Evolutionary conservation across 352 stramenopile species (phyloP), one percentile per base, ranked within the genome.

Genomic region (Thalassiosira hispida): DNA sequence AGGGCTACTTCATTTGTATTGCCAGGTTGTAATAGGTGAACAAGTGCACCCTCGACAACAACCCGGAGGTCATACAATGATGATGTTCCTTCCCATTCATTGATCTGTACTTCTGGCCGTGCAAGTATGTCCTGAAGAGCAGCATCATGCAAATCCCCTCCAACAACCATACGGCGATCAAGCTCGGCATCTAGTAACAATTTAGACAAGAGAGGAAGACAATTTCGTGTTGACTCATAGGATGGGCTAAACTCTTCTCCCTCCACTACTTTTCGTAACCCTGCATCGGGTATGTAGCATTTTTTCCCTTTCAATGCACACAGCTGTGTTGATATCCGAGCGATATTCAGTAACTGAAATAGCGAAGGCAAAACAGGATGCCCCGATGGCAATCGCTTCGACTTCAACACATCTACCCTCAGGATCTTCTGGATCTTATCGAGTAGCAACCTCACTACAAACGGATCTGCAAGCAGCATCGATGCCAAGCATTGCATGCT

Each of bases 381-480:
- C 6, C 74, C 81, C 16, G 68, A 56, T 22, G 84, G 88, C 35
- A 93, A 46, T 8, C 31, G 65, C n/a, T 69, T 84, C 22, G 70
- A 77, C 23, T 73, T 74, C 0, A 86, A 33, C 1, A 90, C 71
- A 66, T 91, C 82, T 29, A 72, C 53, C 33, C 80, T 70, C 23
- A 92, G 20, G 9, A 79, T 83, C 71, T 83, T 80, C 20, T 88
- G 38, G 4, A 91, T 78, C 60, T 81, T 79, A 65, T 91, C 84
- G 14, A 91, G 35, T 1, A 93, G 31, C 4, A 93, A 25, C 33
- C 88, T 82, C 23, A 91, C 76, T 25, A 92, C 79, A 70, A 92
- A 93, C 27, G 88, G 88, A 77, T 93, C 88, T 16, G 85, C 51
- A 44, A 93, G 59, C 16, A 93, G 25, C 86, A 93, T 92, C 5